Evolutionary conservation across 2,329 filamentous ascomycete species (phyloP), one percentile per base, ranked within the genome.

Genomic region (Falciphora oryzae): DNA sequence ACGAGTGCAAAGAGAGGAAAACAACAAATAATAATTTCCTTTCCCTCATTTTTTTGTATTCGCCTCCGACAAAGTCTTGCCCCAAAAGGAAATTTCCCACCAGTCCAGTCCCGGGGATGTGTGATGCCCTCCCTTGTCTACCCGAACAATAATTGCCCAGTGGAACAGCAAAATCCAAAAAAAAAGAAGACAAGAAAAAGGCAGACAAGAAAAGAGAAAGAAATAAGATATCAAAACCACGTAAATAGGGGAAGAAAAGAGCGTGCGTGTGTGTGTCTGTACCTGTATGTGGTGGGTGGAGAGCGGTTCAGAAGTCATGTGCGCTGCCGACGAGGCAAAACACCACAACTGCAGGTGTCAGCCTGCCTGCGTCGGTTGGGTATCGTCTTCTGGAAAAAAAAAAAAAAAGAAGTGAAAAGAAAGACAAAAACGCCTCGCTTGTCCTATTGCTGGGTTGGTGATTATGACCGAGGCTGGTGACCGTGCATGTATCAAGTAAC

Each of bases 181-280:
- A 38, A 70, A 73, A 73, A 70, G 68, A 72, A 72, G 71, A 73
- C 66, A 69, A 65, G 73, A 72, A 75, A 70, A 73, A 72, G 70
- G 68, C 72, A 72, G 71, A 72, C 66, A 69, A 66, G 73, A 72
- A 75, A 65, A 66, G 8, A 10, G 10, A n/a, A n/a, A n/a, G 6
- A 71, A 71, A 69, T 71, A 70, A 73, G 73, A n/a, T 27, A 59
- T 44, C 44, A 32, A 7, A 53, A n/a, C 22, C 6, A 22, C 18
- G 18, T 53, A 53, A 53, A 53, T n/a, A 22, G 16, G 38, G 18
- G 44, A n/a, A 11, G 44, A 53, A 11, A 53, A 53, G 44, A 44
- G 22, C 22, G 8, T 8, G 44, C n/a, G 22, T 8, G 44, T 8
- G 44, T 53, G 22, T 8, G 44, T 11, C 3, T 16, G 11, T 32